These are phyloP conservation scores for Amylocarpus encephaloides DNA, from an alignment of 2,329 filamentous ascomycete genomes.

Conservation along the genomic window DNA sequence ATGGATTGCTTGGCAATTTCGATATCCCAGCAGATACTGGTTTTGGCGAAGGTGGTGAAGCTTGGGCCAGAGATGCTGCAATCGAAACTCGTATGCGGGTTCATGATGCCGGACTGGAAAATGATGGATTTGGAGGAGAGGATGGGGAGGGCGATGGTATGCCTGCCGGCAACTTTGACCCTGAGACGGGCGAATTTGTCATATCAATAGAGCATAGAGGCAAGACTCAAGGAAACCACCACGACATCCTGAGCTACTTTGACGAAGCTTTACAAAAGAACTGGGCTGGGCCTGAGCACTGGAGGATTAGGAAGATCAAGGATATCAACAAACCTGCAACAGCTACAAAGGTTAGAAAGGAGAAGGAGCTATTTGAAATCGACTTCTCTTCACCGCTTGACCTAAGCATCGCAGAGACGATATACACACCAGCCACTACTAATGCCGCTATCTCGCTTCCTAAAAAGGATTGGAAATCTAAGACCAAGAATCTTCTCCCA, in stretches of 20 bases:
- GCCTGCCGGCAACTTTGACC: conserved; percentile 52
- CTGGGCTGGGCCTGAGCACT: conserved; percentile 97
- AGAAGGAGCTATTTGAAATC: conserved; percentile 94
- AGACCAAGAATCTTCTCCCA: conserved; percentile 84
- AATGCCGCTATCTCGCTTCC: conserved; percentile 78
- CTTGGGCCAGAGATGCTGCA: conserved; percentile 87
- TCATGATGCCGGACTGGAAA: conserved; percentile 54
- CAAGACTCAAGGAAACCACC: conserved; percentile 62
- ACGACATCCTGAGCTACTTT: conserved; percentile 97
- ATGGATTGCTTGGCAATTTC: conserved; percentile 61
- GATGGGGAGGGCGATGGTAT: conserved; percentile 43
- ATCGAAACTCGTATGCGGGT: conserved; percentile 80
- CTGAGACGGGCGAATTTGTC: conserved; percentile 65
- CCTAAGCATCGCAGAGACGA: conserved; percentile 60
- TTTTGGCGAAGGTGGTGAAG: conserved; percentile 93
- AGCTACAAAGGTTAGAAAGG: conserved; percentile 66
- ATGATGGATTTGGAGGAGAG: conserved; percentile 47
- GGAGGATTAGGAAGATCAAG: conserved; percentile 94
- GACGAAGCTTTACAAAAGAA: conserved; percentile 95
- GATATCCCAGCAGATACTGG: conserved; percentile 64
- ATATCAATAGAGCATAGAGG: conserved; percentile 71
- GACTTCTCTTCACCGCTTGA: conserved; percentile 77
- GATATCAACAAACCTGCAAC: conserved; percentile 59
- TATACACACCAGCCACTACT: conserved; percentile 75
- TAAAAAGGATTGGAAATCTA: conserved; percentile 93